These are phyloP conservation scores for Leishmania mexicana DNA, from an alignment of 208 protist genomes.

Conservation along the genomic window DNA sequence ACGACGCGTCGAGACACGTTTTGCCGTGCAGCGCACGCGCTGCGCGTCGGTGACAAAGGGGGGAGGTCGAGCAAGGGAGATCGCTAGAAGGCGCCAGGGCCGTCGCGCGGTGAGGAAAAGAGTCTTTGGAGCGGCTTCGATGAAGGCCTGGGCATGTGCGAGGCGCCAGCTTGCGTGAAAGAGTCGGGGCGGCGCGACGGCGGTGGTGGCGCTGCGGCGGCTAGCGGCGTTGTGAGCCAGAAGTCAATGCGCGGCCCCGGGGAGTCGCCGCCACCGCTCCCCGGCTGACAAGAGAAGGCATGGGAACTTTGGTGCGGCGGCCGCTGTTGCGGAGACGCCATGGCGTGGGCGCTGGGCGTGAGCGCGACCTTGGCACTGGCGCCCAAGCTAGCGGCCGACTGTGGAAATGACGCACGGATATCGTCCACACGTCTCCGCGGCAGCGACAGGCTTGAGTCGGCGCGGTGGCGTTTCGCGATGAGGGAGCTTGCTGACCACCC, in stretches of 20 bases:
- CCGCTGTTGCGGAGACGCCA: slow-evolving; percentile 14
- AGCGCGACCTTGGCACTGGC: background rate
- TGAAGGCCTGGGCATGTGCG: background rate
- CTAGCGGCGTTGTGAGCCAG: background rate
- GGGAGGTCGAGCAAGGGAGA: background rate
- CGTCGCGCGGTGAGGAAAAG: background rate
- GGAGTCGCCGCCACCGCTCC: slow-evolving; percentile 10
- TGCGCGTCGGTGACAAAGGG: background rate
- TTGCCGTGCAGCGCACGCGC: background rate
- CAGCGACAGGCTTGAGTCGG: slow-evolving; percentile 1
- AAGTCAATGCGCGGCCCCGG: background rate
- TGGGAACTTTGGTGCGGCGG: background rate
- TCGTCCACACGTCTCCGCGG: background rate
- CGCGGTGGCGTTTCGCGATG: slow-evolving; percentile 42
- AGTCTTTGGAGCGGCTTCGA: slow-evolving; percentile 6
- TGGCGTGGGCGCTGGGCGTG: slow-evolving; percentile 20
- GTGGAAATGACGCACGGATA: background rate
- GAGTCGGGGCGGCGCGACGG: background rate
- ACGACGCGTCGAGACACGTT: background rate
- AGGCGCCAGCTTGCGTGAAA: background rate
- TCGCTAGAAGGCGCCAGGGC: background rate
- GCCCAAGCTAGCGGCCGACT: background rate
- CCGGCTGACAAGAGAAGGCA: background rate
- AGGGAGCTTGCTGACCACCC: slow-evolving; percentile 60
- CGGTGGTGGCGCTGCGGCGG: background rate